Percentiles rank a stretch among this genome's conserved stretches.
Conservation (phyloP, 2,329 filamentous ascomycete species). For the Pseudohalonectria lignicola region DNA sequence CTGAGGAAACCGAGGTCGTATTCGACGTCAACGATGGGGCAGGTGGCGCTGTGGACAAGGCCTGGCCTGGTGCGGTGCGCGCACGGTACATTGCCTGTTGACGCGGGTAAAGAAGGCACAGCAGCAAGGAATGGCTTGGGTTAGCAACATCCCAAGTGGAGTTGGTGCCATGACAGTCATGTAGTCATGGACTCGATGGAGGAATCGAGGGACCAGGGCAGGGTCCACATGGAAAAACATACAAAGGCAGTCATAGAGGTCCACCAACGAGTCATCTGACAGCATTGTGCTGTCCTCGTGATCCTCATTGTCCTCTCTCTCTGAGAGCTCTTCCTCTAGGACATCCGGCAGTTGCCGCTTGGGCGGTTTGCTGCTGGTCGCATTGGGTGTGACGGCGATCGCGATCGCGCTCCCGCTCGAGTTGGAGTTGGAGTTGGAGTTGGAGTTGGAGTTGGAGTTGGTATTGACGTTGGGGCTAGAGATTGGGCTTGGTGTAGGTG, state of each 20-base stretch:
- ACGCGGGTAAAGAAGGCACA: too few species aligned
- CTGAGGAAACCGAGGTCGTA: conserved; percentile 59
- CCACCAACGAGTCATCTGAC: conserved; percentile 28
- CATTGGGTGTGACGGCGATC: conserved; percentile 24
- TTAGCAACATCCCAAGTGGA: too few species aligned
- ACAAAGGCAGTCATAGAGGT: conserved; percentile 62
- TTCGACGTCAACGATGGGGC: conserved; percentile 37
- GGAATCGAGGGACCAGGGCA: conserved; percentile 1
- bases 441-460: conserved; percentile 27
- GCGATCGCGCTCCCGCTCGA: conserved; percentile 24
- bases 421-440: not conserved
- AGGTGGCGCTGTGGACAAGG: conserved; percentile 24
- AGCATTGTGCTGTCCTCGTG: conserved; percentile 41
- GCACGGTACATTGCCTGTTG: conserved; percentile 50
- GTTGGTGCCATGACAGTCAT: too few species aligned
- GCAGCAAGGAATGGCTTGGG: too few species aligned
- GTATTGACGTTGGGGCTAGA: conserved; percentile 24
- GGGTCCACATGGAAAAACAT: too few species aligned
- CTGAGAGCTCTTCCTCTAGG: conserved; percentile 71
- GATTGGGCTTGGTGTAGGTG: conserved; percentile 14
- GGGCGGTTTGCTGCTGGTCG: conserved; percentile 30
- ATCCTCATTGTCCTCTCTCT: too few species aligned
- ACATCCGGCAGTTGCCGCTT: conserved; percentile 70
- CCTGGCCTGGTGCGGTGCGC: conserved; percentile 37
- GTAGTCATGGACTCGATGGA: too few species aligned